A percentile compares a stretch with the other conserved stretches of the same genome.
Evolutionary conservation across 2,329 filamentous ascomycete genomes (phyloP).

Genomic region (Trichophyton simii): DNA sequence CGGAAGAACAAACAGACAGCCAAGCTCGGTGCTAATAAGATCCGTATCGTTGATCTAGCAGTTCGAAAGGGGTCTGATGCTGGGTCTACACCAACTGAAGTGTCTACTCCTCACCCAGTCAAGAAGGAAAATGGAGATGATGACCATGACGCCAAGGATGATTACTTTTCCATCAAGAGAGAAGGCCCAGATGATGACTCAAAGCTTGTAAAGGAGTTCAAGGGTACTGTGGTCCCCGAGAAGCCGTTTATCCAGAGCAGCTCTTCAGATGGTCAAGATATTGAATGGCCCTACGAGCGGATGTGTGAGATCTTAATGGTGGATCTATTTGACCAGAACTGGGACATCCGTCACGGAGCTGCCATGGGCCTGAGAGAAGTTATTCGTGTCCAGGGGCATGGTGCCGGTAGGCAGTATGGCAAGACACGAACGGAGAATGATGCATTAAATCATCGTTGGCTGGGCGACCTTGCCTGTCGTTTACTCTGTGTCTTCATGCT

Average conservation of each 20-base stretch:
- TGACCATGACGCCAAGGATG: slow-evolving; percentile 51
- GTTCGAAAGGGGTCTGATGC: slow-evolving; percentile 52
- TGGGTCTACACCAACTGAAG: slow-evolving; percentile 33
- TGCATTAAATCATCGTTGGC: slow-evolving; percentile 65
- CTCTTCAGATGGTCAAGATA: slow-evolving; percentile 62
- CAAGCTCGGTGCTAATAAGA: slow-evolving; percentile 79
- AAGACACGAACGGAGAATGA: slow-evolving; percentile 66
- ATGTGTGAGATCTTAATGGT: slow-evolving; percentile 89
- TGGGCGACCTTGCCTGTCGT: slow-evolving; percentile 89
- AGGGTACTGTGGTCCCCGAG: slow-evolving; percentile 66
- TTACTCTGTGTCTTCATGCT: slow-evolving; percentile 94
- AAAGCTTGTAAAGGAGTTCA: slow-evolving; percentile 91
- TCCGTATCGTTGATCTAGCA: slow-evolving; percentile 79
- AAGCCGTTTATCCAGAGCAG: slow-evolving; percentile 67
- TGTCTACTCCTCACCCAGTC: slow-evolving; percentile 42
- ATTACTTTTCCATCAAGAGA: slow-evolving; percentile 86
- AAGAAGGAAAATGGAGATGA: slow-evolving; percentile 49
- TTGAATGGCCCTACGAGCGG: slow-evolving; percentile 87
- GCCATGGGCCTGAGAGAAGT: slow-evolving; percentile 91
- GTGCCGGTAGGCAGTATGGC: slow-evolving; percentile 64
- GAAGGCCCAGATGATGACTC: slow-evolving; percentile 72
- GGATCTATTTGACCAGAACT: slow-evolving; percentile 83
- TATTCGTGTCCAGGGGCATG: slow-evolving; percentile 76
- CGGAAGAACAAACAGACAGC: slow-evolving; percentile 84
- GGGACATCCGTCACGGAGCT: slow-evolving; percentile 93